These are phyloP conservation scores for Malus hybrid DNA, from an alignment of 331 rosid genomes.

Conservation along the genomic window DNA sequence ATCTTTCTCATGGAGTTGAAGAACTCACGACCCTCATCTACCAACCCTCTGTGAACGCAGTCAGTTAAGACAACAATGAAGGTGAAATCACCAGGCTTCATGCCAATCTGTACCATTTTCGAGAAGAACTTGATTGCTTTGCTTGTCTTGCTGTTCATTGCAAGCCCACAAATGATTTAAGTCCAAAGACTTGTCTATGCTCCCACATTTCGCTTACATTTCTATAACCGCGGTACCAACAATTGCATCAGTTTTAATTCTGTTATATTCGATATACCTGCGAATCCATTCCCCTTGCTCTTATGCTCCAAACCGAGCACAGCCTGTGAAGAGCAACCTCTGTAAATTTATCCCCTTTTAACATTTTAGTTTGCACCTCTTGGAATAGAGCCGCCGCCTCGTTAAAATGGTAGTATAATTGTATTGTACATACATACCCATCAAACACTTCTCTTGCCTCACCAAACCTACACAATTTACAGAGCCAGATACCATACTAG, in stretches of 20 bases:
- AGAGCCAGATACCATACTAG: slow-evolving; percentile 69
- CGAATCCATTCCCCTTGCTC: no score
- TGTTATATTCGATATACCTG: no score
- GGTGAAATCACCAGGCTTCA: slow-evolving; percentile 58
- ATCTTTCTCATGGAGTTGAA: slow-evolving; percentile 49
- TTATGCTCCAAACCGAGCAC: slow-evolving; percentile 36
- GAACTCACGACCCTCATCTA: slow-evolving; percentile 51
- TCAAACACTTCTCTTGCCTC: slow-evolving; percentile 55
- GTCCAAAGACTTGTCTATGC: slow-evolving; percentile 42
- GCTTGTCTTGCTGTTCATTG: slow-evolving; percentile 24
- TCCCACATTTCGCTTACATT: no score
- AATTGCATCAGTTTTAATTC: no score
- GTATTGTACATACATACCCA: neutral
- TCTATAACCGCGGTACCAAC: no score
- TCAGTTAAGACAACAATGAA: slow-evolving; percentile 15
- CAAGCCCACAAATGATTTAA: slow-evolving; percentile 64
- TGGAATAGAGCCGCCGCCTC: no score
- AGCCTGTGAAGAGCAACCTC: slow-evolving; percentile 62
- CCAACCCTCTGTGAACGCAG: slow-evolving; percentile 53
- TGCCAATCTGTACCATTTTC: slow-evolving; percentile 48
- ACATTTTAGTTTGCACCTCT: slow-evolving; percentile 36
- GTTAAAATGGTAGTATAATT: no score
- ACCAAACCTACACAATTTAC: slow-evolving; percentile 46
- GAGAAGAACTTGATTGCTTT: slow-evolving; percentile 31
- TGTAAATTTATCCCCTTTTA: slow-evolving; percentile 51